These are phyloP conservation scores for Stropharia rugosoannulata DNA, from an alignment of 768 basidiomycete species.

Conservation along the genomic window DNA sequence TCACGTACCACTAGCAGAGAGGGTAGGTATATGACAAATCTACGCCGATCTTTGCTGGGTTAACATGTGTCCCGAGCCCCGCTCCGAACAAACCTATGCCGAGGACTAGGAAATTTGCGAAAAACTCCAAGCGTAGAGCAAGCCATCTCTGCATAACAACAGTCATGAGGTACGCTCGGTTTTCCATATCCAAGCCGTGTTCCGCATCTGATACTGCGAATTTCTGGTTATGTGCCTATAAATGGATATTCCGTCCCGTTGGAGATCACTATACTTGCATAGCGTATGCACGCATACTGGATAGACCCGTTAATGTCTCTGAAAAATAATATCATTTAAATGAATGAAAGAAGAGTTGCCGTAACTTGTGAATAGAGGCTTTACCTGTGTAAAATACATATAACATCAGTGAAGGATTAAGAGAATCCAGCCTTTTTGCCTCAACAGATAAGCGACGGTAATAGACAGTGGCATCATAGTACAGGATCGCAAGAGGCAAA, in stretches of 20 bases:
- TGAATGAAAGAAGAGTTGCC: neutral
- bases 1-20: conserved; percentile 48
- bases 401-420: conserved; percentile 56
- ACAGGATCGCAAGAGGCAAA: conserved; percentile 48
- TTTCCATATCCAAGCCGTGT: conserved; percentile 54
- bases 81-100: conserved; percentile 72
- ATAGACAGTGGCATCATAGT: conserved; percentile 52
- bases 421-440: conserved; percentile 62
- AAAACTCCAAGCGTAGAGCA: conserved; percentile 59
- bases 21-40: conserved; percentile 57
- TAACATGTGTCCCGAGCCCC: conserved; percentile 52
- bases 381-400: conserved; percentile 59
- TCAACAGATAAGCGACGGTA: conserved; percentile 65
- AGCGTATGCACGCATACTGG: conserved; percentile 62
- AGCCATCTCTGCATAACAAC: conserved; percentile 69
- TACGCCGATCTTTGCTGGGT: conserved; percentile 62
- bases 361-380: neutral
- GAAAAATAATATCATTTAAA: neutral
- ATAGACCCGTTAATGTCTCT: conserved; percentile 65
- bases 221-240: conserved; percentile 24
- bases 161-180: conserved; percentile 64
- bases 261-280: conserved; percentile 38
- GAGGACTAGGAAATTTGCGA: conserved; percentile 65
- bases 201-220: conserved; percentile 52
- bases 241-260: neutral